Evolutionary conservation across 2,329 filamentous ascomycete species (phyloP), one percentile per base, ranked within the genome.

Genomic region (Colletotrichum sp.): DNA sequence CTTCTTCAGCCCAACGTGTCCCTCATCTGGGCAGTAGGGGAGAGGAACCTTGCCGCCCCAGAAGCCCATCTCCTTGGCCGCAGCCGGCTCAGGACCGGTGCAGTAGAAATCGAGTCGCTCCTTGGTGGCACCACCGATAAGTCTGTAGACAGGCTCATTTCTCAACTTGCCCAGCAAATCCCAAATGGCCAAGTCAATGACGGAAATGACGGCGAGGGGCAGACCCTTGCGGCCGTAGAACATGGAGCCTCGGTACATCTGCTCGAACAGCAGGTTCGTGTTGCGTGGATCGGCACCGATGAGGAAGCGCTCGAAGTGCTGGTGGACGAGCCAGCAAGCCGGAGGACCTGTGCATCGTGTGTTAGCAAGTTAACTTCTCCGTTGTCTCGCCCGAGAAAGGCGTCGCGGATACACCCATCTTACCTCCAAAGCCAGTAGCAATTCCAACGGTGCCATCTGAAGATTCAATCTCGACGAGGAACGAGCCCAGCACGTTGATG

Each of bases 161-260:
- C 96, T 92, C 77, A 98, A 91, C 88, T 98, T 98, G 79, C 96
- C 96, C 7, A 97, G 87, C 56, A 98, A 89, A 87, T 98, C 96
- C 96, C 96, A 98, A 55, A 98, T 86, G 6, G 96, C 96, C 58
- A 98, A 90, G 82, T 98, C 96, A 81, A 98, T 97, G 78, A 98
- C 96, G 3, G 95, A 98, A 82, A 98, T 98, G 81, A 97, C 94
- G 69, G 96, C 96, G 13, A 96, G 91, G 3, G 96, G 94, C 3
- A 98, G 91, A 62, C 96, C 96, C 85, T 98, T 98, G 79, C 96
- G 93, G 77, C 96, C 96, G 82, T 98, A 98, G 88, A 98, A 98
- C 95, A 98, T 97, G 79, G 95, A 97, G 3, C 91, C 94, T 76
- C 96, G 93, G 88, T 98, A 98, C 96, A 98, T 98, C 84, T 97